Percentiles rank a stretch among this genome's conserved stretches.
Evolutionary conservation across 805 yeast species (phyloP).

Genomic region (Saccharomycopsis babjevae): DNA sequence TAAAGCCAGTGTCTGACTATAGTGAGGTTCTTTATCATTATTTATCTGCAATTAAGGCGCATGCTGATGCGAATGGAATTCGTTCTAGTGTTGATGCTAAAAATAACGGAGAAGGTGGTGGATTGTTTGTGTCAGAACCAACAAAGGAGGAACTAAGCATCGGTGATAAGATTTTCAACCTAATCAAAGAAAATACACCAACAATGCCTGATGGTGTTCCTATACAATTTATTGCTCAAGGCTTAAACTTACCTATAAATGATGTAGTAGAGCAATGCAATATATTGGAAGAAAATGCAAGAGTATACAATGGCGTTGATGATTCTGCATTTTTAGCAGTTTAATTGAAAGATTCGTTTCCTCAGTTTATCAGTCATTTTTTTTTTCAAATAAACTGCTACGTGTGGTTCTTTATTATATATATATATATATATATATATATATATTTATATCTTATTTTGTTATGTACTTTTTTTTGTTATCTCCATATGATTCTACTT

Average conservation of each 20-base stretch:
- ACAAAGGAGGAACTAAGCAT: conserved; percentile 24
- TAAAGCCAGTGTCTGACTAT: conserved; percentile 48
- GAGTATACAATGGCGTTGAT: conserved; percentile 58
- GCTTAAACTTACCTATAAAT: conserved; percentile 39
- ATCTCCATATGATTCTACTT: no score
- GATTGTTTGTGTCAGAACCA: conserved; percentile 37
- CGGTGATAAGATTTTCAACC: conserved; percentile 38
- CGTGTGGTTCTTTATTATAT: no score
- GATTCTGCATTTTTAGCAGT: conserved; percentile 52
- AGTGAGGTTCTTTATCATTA: conserved; percentile 63
- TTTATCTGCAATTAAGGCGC: conserved; percentile 50
- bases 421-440: no score
- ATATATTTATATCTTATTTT: no score
- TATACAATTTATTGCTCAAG: conserved; percentile 47
- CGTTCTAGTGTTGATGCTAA: conserved; percentile 22
- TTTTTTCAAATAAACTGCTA: not conserved
- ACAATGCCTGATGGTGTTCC: conserved; percentile 75
- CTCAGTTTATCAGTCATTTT: not conserved
- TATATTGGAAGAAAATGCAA: conserved; percentile 55
- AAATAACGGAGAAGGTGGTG: conserved; percentile 21
- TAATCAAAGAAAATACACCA: conserved; percentile 40
- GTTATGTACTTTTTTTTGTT: no score
- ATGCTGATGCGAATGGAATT: conserved; percentile 45
- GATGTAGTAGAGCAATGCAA: conserved; percentile 42
- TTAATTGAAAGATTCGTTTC: conserved; percentile 17